Base-by-base conservation (phyloP, 257 asterid species). In the Asclepias syriaca region DNA sequence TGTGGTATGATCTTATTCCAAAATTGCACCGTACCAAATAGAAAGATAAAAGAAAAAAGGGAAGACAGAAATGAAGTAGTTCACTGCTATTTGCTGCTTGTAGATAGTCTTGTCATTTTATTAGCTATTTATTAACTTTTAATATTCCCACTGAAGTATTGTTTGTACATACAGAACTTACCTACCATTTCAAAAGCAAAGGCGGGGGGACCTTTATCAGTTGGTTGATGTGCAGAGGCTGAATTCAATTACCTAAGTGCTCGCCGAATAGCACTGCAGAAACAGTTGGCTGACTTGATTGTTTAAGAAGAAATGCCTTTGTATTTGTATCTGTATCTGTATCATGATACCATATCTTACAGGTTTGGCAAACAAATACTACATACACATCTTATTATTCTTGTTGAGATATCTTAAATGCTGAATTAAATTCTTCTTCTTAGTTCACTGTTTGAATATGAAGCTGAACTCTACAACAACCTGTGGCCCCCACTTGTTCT, bases 141-240 rank as follows among this genome's bases (percentile, higher is more conserved):
- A 40, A 68, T 68, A 55, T 59, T 60, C 2, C 72, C 73, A 19
- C 37, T 4, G 3, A 55, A 15, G 6, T 66, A 34, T 11, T 4
- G 40, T n/a, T 64, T 8, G 18, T 8, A 61, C 76, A 59, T 75
- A 72, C 95, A 92, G 98, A 79, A 86, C 79, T 22, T 74, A 78
- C 80, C 91, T 88, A 80, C 98, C 95, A 15, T 86, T 90, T 82
- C 93, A 90, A 81, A 85, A 58, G 74, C 97, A 92, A 78, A 84
- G 89, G 22, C 85, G 98, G 37, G 97, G 97, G 43, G 97, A 90
- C 74, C 89, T 92, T 65, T 92, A 92, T 83, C 91, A 90, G 81
- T 83, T 93, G 71, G 90, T 93, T 46, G 98, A 93, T 80, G 78
- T 93, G 77, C 84, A 85, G 71, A 87, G 97, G 74, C 81, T 85